Conservation (phyloP, 495 filamentous ascomycete genomes). For the Apodospora peruviana region DNA sequence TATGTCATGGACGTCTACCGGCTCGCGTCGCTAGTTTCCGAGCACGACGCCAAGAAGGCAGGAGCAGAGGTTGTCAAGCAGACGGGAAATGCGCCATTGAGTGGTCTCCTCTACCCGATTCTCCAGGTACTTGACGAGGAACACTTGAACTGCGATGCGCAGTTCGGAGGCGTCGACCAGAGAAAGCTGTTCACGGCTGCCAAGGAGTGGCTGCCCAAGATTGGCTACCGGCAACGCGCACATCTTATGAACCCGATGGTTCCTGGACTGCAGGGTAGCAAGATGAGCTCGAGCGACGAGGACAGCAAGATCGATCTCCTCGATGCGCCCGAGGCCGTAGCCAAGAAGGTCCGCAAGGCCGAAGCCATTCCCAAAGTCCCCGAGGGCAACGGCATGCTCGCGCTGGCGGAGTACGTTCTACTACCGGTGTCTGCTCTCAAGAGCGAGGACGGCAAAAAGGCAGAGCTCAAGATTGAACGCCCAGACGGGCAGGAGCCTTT, state of each 20-base stretch:
- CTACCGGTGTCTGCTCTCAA: slow-evolving; percentile 60
- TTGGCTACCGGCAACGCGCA: slow-evolving; percentile 67
- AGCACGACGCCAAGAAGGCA: slow-evolving; percentile 75
- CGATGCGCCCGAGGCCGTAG: slow-evolving; percentile 63
- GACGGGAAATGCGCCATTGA: slow-evolving; percentile 64
- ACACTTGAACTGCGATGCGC: slow-evolving; percentile 76
- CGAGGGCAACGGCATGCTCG: slow-evolving; percentile 80
- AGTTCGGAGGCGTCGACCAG: slow-evolving; percentile 80
- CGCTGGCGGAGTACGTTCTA: slow-evolving; percentile 78
- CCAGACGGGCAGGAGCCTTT: slow-evolving; percentile 64
- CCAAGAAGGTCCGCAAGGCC: slow-evolving; percentile 79
- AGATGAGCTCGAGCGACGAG: slow-evolving; percentile 61
- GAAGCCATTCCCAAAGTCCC: slow-evolving; percentile 65
- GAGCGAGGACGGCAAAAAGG: slow-evolving; percentile 38
- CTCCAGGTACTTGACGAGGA: slow-evolving; percentile 92
- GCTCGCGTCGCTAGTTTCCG: slow-evolving; percentile 45
- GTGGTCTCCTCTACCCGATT: slow-evolving; percentile 79
- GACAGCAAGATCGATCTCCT: slow-evolving; percentile 90
- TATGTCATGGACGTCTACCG: slow-evolving; percentile 77
- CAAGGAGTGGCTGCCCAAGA: slow-evolving; percentile 64
- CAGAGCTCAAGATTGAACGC: slow-evolving; percentile 53
- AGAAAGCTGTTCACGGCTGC: slow-evolving; percentile 84
- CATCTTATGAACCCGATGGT: slow-evolving; percentile 93
- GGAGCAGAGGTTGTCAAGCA: slow-evolving; percentile 95
- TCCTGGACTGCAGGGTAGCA: slow-evolving; percentile 72